Percentiles rank a stretch among this genome's conserved stretches.
These are phyloP conservation scores for Vitis hybrid DNA, from an alignment of 177 flowering plant species.

Conservation along the genomic window DNA sequence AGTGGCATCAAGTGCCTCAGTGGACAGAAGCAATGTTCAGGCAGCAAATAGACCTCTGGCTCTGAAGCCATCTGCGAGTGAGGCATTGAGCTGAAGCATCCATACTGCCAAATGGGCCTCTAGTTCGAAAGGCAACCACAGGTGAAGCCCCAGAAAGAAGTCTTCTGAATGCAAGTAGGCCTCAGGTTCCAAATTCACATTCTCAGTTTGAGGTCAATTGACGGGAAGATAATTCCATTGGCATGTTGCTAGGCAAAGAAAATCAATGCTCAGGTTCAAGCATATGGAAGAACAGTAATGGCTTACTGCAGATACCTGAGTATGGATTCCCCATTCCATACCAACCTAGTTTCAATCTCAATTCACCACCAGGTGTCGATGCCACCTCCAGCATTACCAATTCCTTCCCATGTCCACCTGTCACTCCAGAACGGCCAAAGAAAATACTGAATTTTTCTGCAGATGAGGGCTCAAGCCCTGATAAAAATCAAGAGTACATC, in stretches of 20 bases:
- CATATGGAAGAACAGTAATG: neutral
- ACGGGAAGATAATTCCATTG: constrained; percentile 2
- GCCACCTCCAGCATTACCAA: constrained; percentile 10
- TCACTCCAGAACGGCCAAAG: constrained; percentile 25
- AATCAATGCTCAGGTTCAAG: constrained; percentile 9
- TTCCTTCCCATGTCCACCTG: constrained; percentile 25
- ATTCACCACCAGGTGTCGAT: constrained; percentile 24
- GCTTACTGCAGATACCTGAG: constrained; percentile 6
- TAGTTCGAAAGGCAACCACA: no score
- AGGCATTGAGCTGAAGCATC: neutral
- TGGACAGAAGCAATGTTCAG: neutral
- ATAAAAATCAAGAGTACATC: constrained; percentile 19
- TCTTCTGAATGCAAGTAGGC: neutral
- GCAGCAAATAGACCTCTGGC: no score
- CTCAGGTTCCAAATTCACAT: constrained; percentile 4
- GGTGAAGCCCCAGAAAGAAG: no score
- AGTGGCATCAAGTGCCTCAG: constrained; percentile 4
- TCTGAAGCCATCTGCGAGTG: no score
- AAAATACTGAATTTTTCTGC: constrained; percentile 3
- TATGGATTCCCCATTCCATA: constrained; percentile 24
- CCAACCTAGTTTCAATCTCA: constrained; percentile 22
- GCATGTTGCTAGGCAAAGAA: constrained; percentile 1
- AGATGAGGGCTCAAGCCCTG: constrained; percentile 14
- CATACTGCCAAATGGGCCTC: neutral
- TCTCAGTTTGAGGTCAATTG: neutral